Evolutionary conservation across 2,329 filamentous ascomycete species (phyloP).

Genomic region (Podosphaera fusca): DNA sequence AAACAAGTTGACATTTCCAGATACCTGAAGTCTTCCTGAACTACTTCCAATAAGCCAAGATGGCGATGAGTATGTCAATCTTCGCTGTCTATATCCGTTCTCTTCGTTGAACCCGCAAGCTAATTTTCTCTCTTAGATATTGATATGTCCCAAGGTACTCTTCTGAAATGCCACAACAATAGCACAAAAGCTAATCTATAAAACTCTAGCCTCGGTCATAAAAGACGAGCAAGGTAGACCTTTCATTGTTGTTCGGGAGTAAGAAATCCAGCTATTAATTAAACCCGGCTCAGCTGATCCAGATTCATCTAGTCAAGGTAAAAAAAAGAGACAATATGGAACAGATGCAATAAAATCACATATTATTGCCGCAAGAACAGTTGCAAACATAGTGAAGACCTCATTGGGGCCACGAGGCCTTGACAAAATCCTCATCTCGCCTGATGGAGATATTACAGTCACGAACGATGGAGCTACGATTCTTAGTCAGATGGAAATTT

Average conservation of each 20-base stretch:
- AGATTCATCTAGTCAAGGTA: constrained; percentile 49
- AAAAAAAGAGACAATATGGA: constrained; percentile 90
- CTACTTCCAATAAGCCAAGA: constrained; percentile 18
- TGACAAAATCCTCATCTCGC: constrained; percentile 97
- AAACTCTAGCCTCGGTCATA: constrained; percentile 40
- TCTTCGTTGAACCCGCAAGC: constrained; percentile 6
- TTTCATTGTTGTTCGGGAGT: constrained; percentile 97
- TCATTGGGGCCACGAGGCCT: constrained; percentile 87
- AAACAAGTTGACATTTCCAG: not conserved
- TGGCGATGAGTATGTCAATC: constrained; percentile 33
- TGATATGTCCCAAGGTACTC: constrained; percentile 61
- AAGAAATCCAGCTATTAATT: constrained; percentile 19
- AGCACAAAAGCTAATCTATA: constrained; percentile 8
- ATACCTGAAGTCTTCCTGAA: constrained; percentile 5
- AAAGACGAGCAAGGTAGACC: constrained; percentile 95
- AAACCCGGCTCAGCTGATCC: constrained; percentile 3
- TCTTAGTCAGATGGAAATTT: constrained; percentile 93
- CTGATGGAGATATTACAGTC: constrained; percentile 95
- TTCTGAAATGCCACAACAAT: constrained; percentile 1
- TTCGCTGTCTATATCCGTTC: constrained; percentile 9
- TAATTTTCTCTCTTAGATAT: constrained; percentile 32
- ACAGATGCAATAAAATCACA: constrained; percentile 96
- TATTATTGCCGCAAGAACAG: constrained; percentile 86
- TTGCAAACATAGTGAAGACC: constrained; percentile 92
- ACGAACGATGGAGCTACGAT: constrained; percentile 98